phyloP scores from a whole-genome alignment of 306 rosid genomes.

The Hippophae tibetana region DNA sequence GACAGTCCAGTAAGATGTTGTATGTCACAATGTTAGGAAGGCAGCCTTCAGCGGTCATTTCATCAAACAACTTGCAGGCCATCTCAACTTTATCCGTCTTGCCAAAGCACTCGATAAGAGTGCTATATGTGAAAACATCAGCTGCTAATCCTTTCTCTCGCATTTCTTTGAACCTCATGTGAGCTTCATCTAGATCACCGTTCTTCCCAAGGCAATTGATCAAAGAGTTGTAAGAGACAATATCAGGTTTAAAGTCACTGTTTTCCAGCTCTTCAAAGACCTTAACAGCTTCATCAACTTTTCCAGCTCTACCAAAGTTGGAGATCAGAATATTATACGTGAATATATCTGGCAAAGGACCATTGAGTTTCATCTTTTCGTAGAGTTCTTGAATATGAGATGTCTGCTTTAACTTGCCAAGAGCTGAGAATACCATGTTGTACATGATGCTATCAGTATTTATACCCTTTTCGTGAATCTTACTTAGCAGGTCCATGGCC shows the following conservation, averaged over 20 bases:
- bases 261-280: slow-evolving; percentile 76
- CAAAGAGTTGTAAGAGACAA: slow-evolving; percentile 70
- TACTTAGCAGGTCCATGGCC: slow-evolving; percentile 67
- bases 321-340: slow-evolving; percentile 81
- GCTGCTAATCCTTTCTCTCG: slow-evolving; percentile 76
- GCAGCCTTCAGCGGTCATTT: slow-evolving; percentile 73
- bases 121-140: slow-evolving; percentile 89
- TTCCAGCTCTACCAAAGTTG: slow-evolving; percentile 73
- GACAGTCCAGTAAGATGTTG: slow-evolving; percentile 85
- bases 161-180: slow-evolving; percentile 92
- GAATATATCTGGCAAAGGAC: slow-evolving; percentile 69
- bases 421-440: slow-evolving; percentile 63
- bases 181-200: slow-evolving; percentile 92
- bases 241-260: slow-evolving; percentile 58
- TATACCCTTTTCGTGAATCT: slow-evolving; percentile 74
- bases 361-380: slow-evolving; percentile 72
- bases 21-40: slow-evolving; percentile 76
- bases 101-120: slow-evolving; percentile 91
- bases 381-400: slow-evolving; percentile 57
- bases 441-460: slow-evolving; percentile 66
- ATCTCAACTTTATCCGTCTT: slow-evolving; percentile 82
- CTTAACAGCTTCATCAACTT: slow-evolving; percentile 53
- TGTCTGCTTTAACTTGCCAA: slow-evolving; percentile 65
- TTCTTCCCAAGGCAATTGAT: slow-evolving; percentile 94
- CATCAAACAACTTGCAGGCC: slow-evolving; percentile 74